A percentile compares a stretch with the other conserved stretches of the same genome.
phyloP scores from a whole-genome alignment of 345 rosid genomes.

The Populus nigra region DNA sequence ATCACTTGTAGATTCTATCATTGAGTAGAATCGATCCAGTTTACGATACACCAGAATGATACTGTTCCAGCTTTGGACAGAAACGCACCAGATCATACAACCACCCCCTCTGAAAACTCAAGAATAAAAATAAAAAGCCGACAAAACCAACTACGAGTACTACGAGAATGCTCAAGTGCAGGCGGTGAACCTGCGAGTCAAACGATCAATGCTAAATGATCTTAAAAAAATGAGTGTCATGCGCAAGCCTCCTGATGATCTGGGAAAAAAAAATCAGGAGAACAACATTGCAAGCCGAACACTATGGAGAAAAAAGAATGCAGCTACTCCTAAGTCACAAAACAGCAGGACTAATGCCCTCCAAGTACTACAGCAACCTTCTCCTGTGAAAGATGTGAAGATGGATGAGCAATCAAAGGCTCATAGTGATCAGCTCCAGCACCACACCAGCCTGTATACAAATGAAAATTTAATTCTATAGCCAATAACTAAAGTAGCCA shows the following conservation, averaged over 20 bases:
- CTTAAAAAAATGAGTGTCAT: constrained; percentile 15
- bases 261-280: not conserved
- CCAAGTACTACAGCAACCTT: constrained; percentile 82
- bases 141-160: constrained; percentile 22
- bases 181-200: constrained; percentile 27
- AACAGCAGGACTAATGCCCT: constrained; percentile 37
- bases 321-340: constrained; percentile 32
- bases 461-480: not conserved
- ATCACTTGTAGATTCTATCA: constrained; percentile 15
- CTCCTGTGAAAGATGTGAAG: constrained; percentile 68
- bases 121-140: constrained; percentile 22
- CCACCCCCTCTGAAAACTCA: not conserved
- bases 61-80: constrained; percentile 22
- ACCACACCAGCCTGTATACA: constrained; percentile 81
- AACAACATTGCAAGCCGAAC: constrained; percentile 1
- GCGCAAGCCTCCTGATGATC: constrained; percentile 26
- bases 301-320: not conserved
- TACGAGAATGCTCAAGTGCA: constrained; percentile 25
- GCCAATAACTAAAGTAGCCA: not conserved
- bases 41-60: constrained; percentile 26
- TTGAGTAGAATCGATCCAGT: constrained; percentile 20
- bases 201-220: constrained; percentile 22
- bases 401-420: constrained; percentile 74
- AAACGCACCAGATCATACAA: constrained; percentile 20
- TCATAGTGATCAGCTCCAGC: constrained; percentile 99